Evolutionary conservation across 495 filamentous ascomycete species (phyloP), one percentile per base, ranked within the genome.

Genomic region (Trichocladium uniseriatum): DNA sequence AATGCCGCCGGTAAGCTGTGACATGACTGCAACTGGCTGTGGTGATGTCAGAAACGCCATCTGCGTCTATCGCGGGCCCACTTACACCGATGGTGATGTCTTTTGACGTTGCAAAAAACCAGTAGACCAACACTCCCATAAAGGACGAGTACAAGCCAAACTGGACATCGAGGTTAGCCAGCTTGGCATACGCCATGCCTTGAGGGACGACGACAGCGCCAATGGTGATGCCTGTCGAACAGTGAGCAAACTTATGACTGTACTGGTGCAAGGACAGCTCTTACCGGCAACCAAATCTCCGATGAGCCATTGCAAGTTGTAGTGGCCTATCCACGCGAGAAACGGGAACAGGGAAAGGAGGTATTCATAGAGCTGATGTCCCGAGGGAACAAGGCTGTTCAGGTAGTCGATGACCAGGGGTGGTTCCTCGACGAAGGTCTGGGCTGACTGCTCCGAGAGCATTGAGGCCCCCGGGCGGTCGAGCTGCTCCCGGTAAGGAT

Each of bases 51-150:
- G 46, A 31, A 27, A 43, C 19, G 1, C 22, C 10, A 21, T 1
- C 6, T 8, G 10, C 13, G 6, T 2, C 2, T 7, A 41, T n/a
- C 2, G 5, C 18, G 14, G 15, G 19, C 15, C 43, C 1, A 80
- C 86, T 74, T 70, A 90, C 87, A n/a, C 92, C 92, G 44, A 98
- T 97, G 7, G 92, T 97, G 61, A 98, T 97, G 67, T 98, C 92
- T 61, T 98, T 98, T 0, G 94, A 97, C 1, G 92, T 98, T 1
- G 92, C 92, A 58, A 98, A 97, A 65, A 97, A 94, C 92, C 92
- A 97, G 57, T 99, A 99, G 41, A 95, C 65, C 51, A 96, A 62
- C 4, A 97, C 91, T 21, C 92, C 92, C 84, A 97, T 95, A 59
- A 99, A 99, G 0, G 91, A 96, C 1, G 91, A 92, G 63, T 99